Conservation (phyloP, 2,329 filamentous ascomycete genomes). For the Fusarium sp. region DNA sequence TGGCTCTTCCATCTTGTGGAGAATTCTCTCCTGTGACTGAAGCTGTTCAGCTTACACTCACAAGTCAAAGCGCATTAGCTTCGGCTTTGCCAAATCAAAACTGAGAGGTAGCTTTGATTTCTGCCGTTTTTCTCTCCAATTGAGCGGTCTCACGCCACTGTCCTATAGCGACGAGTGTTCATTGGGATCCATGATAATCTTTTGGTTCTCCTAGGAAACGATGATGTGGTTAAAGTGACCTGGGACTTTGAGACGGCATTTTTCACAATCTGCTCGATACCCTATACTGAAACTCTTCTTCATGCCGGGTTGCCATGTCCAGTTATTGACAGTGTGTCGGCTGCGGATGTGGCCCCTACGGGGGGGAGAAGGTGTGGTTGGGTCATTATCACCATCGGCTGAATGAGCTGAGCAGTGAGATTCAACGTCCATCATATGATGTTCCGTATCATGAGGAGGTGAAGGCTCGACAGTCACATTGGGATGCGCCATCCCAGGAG, state of each 20-base stretch:
- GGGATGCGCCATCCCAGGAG: slow-evolving; percentile 43
- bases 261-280: slow-evolving; percentile 82
- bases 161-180: slow-evolving; percentile 45
- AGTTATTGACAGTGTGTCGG: slow-evolving; percentile 71
- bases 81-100: neutral
- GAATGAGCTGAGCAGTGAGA: slow-evolving; percentile 42
- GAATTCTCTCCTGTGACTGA: neutral
- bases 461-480: slow-evolving; percentile 41
- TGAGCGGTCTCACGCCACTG: slow-evolving; percentile 46
- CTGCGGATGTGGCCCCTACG: slow-evolving; percentile 70
- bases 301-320: slow-evolving; percentile 73
- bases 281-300: slow-evolving; percentile 83
- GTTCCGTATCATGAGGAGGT: slow-evolving; percentile 56
- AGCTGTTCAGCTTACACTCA: neutral
- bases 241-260: slow-evolving; percentile 79
- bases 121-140: slow-evolving; percentile 37
- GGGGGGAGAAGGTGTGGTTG: slow-evolving; percentile 62
- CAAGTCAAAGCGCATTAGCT: neutral
- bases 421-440: slow-evolving; percentile 57
- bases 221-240: slow-evolving; percentile 87
- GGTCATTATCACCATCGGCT: slow-evolving; percentile 53
- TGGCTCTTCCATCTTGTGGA: neutral
- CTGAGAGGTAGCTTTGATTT: slow-evolving; percentile 3
- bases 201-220: slow-evolving; percentile 64
- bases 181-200: slow-evolving; percentile 47